Evolutionary conservation across 768 basidiomycete species (phyloP).

Genomic region (Amanita rimosa): DNA sequence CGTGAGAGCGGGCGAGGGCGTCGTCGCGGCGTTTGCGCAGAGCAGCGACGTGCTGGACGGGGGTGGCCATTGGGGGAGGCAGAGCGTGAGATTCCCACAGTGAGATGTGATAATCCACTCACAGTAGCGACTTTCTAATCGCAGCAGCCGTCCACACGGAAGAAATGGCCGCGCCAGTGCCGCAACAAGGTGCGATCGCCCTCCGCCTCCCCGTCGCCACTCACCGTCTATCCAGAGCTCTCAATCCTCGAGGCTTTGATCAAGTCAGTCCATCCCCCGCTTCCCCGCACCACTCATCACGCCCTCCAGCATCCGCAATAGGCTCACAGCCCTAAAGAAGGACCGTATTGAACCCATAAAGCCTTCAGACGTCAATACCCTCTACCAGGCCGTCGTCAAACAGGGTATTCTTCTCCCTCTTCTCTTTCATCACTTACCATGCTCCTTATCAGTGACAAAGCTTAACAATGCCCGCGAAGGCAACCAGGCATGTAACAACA

Average conservation of each 20-base stretch:
- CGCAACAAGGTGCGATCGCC: constrained; percentile 55
- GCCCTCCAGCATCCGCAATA: constrained; percentile 72
- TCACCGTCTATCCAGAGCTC: constrained; percentile 45
- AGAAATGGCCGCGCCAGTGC: constrained; percentile 56
- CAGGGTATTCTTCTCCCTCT: constrained; percentile 45
- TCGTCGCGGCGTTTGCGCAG: constrained; percentile 10
- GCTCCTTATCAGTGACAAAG: constrained; percentile 58
- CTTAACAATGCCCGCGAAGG: constrained; percentile 87
- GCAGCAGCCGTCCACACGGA: too few relatives aligned
- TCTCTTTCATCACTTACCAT: background rate
- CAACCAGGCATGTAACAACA: constrained; percentile 65
- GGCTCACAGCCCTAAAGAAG: constrained; percentile 90
- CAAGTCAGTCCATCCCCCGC: constrained; percentile 38
- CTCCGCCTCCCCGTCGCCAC: background rate
- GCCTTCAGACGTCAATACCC: constrained; percentile 82
- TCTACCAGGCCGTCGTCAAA: constrained; percentile 89
- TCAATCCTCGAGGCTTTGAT: constrained; percentile 92
- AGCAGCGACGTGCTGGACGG: background rate
- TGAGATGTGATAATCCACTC: too few relatives aligned
- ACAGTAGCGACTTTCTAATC: too few relatives aligned
- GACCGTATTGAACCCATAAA: constrained; percentile 89
- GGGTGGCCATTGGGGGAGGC: background rate
- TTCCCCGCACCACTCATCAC: constrained; percentile 10
- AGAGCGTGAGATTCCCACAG: constrained; percentile 1
- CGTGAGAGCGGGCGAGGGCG: constrained; percentile 15